Evolutionary conservation across 2,329 filamentous ascomycete genomes (phyloP).

Genomic region (Botryotinia globosa): DNA sequence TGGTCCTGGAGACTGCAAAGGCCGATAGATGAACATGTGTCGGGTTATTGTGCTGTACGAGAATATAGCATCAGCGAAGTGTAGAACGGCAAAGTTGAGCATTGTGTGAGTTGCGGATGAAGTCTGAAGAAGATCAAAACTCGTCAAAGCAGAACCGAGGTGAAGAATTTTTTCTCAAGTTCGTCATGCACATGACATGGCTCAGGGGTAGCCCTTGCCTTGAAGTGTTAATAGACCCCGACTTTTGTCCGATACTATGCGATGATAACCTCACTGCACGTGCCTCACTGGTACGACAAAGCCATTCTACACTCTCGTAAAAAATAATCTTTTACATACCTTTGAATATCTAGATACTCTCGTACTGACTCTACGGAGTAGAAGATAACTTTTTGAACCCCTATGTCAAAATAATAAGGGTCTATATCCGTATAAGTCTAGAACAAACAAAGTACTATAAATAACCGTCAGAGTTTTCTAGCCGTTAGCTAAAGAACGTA

Average conservation of each 20-base stretch:
- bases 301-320: background rate
- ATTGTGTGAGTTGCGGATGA: background rate
- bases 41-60: background rate
- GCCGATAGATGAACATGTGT: background rate
- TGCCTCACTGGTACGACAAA: background rate
- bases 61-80: background rate
- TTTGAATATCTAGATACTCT: background rate
- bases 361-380: background rate
- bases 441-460: background rate
- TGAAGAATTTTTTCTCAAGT: background rate
- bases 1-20: background rate
- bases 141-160: background rate
- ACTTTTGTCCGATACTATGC: background rate
- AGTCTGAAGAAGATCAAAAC: too few species aligned
- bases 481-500: background rate
- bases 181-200: background rate
- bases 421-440: background rate
- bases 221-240: background rate
- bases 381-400: background rate
- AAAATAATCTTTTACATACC: background rate
- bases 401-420: background rate
- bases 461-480: background rate
- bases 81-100: background rate
- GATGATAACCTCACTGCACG: background rate
- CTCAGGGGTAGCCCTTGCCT: background rate